Evolutionary conservation across 2,329 filamentous ascomycete species (phyloP), one percentile per base, ranked within the genome.

Genomic region (Grosmannia serpens): DNA sequence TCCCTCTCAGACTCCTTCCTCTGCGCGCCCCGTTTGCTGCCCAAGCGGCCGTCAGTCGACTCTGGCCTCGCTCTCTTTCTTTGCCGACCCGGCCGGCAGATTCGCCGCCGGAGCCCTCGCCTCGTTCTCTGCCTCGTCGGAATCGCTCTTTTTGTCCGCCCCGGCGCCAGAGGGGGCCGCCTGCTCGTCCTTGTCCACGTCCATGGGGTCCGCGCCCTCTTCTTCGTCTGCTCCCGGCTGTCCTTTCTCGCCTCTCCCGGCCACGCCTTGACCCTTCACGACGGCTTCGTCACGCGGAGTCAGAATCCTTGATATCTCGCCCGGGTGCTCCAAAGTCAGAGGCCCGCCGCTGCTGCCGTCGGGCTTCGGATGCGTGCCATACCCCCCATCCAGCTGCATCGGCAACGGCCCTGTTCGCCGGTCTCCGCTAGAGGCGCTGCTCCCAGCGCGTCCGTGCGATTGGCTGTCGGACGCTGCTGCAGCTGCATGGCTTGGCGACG

Each of bases 251-350:
- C 33, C 49, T 22, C 38, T 38, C 76, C 76, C 0, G 73, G 15
- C 38, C 54, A 38, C 29, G 51, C 65, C 31, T 63, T 60, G 44
- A 68, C 74, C 78, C 59, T 81, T 78, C 3, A 81, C 66, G 8
- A 57, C 2, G 73, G 74, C 62, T 77, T 65, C 2, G 70, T 68
- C 0, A 73, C 52, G 70, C 46, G 70, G 70, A 58, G 74, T 66
- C 20, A 81, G 63, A 24, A 81, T 62, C 38, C 74, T 74, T 9
- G 76, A 54, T 7, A 58, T 54, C 38, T 58, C 56, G 13, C 27
- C 15, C 4, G 56, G 8, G 17, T n/a, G 10, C 47, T 26, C 13
- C 10, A 6, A 9, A 9, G 24, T 46, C 10, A 75, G 0, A 74
- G 75, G 1, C 69, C 70, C n/a, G 9, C 63, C 65, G 44, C 68